Conservation (phyloP, 352 stramenopile genomes). For the Pythium brachiatum region DNA sequence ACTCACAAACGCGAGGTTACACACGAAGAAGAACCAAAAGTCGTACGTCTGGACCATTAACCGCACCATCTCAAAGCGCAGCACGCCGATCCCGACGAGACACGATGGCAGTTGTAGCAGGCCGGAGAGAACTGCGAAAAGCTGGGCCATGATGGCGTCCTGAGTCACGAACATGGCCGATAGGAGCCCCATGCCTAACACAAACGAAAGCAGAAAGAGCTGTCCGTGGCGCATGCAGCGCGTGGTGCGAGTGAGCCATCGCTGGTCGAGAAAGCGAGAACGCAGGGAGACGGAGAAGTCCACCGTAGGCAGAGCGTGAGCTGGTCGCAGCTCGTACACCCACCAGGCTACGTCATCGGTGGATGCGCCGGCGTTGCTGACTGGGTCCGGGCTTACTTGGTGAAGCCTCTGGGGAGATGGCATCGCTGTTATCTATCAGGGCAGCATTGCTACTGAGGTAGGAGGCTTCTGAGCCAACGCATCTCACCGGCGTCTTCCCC, state of each 20-base stretch:
- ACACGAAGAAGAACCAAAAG: constrained; percentile 17
- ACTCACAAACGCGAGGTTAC: not conserved
- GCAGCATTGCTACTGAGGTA: too few relatives aligned
- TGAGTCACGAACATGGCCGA: not conserved
- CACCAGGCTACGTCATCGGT: not conserved
- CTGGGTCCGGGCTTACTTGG: not conserved
- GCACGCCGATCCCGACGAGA: constrained; percentile 5
- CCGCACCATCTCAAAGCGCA: constrained; percentile 7
- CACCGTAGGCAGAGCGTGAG: not conserved
- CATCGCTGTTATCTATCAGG: too few relatives aligned
- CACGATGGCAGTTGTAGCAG: not conserved
- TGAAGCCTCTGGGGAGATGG: not conserved
- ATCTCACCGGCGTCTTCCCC: too few relatives aligned
- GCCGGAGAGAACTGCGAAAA: not conserved
- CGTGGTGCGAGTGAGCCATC: not conserved
- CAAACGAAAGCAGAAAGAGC: not conserved
- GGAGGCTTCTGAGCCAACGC: too few relatives aligned
- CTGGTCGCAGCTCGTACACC: not conserved
- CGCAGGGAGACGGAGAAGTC: not conserved
- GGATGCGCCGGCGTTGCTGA: not conserved
- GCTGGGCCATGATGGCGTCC: not conserved
- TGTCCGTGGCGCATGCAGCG: not conserved
- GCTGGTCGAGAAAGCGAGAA: not conserved
- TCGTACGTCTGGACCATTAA: constrained; percentile 5
- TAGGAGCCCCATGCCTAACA: not conserved